Base-by-base conservation (phyloP, 371 early-diverging fungal species). In the Dipsacomyces acuminosporus region DNA sequence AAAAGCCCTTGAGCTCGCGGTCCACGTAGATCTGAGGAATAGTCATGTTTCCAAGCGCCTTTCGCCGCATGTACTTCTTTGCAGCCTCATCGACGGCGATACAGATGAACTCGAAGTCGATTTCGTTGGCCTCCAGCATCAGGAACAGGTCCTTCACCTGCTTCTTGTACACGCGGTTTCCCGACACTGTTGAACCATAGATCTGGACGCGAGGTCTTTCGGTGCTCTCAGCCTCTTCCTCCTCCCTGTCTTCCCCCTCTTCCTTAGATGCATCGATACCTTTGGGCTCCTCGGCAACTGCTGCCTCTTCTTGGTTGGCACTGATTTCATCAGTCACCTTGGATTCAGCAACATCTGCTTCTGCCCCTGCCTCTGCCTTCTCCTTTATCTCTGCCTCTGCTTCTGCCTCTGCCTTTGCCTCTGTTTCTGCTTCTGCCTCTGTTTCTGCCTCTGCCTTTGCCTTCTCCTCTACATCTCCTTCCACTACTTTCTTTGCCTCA, bases 1-100 rank as follows among this genome's bases (percentile, higher is more conserved):
- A 76, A 14, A 82, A 80, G 55, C 82, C 84, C 59, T 77, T 79
- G 64, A 76, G 79, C 53, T 83, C 82, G 45, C 82, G 85, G 49
- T 85, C 80, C 19, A 84, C 82, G 69, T 82, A 84, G 8, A 87
- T 70, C 64, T 83, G 84, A 15, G 88, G 88, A 20, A 86, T 71
- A 13, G 71, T 76, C 62, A 74, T 80, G 20, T 72, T 79, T 20
- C 76, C 76, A 8, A 59, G 49, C 44, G 80, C 76, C 70, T 82
- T 82, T 22, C 76, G 51, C 57, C 78, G 75, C 80, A 87, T 78
- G 57, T 75, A 84, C 40, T 71, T 70, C 63, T 82, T 83, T 2
- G 80, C 84, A n/a, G 77, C 65, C 58, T 84, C 80, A 52, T 85
- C 82, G 1, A 79, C 79, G 3, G 86, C 85, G 13, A 84, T 67